Percentiles rank a stretch among this genome's conserved stretches.
phyloP scores from a whole-genome alignment of 495 filamentous ascomycete genomes.

The Podospora appendiculata region DNA sequence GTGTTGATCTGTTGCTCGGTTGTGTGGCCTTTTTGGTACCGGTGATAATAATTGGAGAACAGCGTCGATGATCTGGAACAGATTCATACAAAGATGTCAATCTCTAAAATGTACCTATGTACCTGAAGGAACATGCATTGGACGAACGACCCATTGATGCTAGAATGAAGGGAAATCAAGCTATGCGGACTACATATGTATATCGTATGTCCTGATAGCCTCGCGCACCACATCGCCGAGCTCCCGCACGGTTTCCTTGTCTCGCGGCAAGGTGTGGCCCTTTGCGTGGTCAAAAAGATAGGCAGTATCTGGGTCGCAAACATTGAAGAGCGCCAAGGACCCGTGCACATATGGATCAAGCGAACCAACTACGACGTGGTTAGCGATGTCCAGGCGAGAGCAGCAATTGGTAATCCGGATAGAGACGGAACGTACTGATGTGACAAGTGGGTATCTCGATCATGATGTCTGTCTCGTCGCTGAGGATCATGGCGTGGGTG shows the following conservation, averaged over 20 bases:
- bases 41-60: too few relatives aligned
- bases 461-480: conserved; percentile 44
- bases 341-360: conserved; percentile 50
- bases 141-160: too few relatives aligned
- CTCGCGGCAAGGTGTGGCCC: conserved; percentile 48
- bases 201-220: conserved; percentile 24
- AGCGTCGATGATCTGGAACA: too few relatives aligned
- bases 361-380: conserved; percentile 35
- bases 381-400: not conserved
- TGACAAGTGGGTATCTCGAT: conserved; percentile 52
- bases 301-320: conserved; percentile 49
- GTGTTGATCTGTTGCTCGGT: too few relatives aligned
- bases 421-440: conserved; percentile 34
- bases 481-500: conserved; percentile 36
- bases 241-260: conserved; percentile 41
- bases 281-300: conserved; percentile 53
- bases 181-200: conserved; percentile 9
- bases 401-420: too few relatives aligned
- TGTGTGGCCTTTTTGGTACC: too few relatives aligned
- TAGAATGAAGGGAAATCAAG: not conserved
- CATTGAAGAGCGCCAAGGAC: conserved; percentile 50
- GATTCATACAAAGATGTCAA: too few relatives aligned
- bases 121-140: too few relatives aligned
- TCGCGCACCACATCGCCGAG: conserved; percentile 38
- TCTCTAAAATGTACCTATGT: too few relatives aligned